Base-by-base conservation (phyloP, 2,329 filamentous ascomycete genomes). In the Cladosporium sp. region DNA sequence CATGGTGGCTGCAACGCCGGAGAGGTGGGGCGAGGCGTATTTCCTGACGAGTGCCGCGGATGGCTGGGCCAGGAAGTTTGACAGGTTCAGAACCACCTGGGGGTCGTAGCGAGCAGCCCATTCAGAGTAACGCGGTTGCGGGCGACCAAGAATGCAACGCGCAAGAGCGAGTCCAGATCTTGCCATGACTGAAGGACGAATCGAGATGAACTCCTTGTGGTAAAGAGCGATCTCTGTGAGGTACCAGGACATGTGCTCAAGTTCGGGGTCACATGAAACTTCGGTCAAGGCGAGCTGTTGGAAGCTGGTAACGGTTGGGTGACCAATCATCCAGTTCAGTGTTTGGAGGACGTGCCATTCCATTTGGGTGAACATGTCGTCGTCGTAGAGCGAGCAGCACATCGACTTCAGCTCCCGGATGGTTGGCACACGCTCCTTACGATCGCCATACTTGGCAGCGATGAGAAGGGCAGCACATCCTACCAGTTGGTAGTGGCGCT, bases 331-430 rank as follows among this genome's bases (percentile, higher is more conserved):
- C 93, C 93, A 98, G 68, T 94, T 89, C 53, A 98, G 80, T 1
- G 93, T 98, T 73, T 96, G 94, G 61, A 98, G 80, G 32, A 98
- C 92, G 69, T 98, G 93, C 91, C 94, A 97, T 75, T 98, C 93
- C 93, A 98, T 98, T 72, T 98, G 93, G 9, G 91, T 92, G 74
- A 98, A 98, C 93, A 98, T 98, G 73, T 95, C 92, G 43, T 95
- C 90, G 63, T 98, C 93, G 72, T 98, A 98, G 33, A 97, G 80
- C 32, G 88, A 91, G 73, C 93, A 97, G 79, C 93, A 98, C 93
- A 98, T 97, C 59, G 92, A 94, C 79, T 95, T 95, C 57, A 98
- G 78, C 69, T 98, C 93, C 67, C 89, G 84, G 67, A 98, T 94
- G 57, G 94, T 93, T 4, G 93, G 93, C n/a, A 98, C 93, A 45